A percentile compares a stretch with the other conserved stretches of the same genome.
Evolutionary conservation across 208 protist genomes (phyloP).

Genomic region (Trypanosoma grayi): DNA sequence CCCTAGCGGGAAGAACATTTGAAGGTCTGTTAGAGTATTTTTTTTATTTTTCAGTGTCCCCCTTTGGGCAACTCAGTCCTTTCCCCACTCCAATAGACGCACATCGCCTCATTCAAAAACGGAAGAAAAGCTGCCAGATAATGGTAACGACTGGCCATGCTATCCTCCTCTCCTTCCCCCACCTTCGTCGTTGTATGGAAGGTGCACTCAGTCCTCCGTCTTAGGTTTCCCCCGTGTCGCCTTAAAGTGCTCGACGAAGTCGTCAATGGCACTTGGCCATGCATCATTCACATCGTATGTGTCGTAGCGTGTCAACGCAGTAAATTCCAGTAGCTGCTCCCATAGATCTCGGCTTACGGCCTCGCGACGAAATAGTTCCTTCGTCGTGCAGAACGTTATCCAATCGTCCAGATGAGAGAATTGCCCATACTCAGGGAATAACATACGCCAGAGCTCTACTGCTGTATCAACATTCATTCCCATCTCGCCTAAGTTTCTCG

Average conservation of each 20-base stretch:
- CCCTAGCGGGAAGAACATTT: too few relatives aligned
- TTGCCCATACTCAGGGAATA: conserved; percentile 43
- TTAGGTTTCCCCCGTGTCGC: not conserved
- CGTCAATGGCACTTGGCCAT: conserved; percentile 81
- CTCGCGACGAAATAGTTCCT: conserved; percentile 25
- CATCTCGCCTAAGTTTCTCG: not conserved
- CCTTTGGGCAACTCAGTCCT: too few relatives aligned
- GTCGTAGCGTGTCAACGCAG: conserved; percentile 42
- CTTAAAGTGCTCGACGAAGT: conserved; percentile 66
- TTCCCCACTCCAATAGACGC: too few relatives aligned
- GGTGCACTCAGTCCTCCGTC: not conserved
- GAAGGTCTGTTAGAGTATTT: too few relatives aligned
- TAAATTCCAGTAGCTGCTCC: conserved; percentile 69
- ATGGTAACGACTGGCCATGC: too few relatives aligned
- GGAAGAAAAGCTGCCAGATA: too few relatives aligned
- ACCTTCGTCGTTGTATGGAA: too few relatives aligned
- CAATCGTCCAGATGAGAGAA: conserved; percentile 53
- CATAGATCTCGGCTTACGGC: conserved; percentile 63
- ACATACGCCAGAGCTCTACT: conserved; percentile 69
- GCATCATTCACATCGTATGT: conserved; percentile 61
- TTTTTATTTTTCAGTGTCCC: too few relatives aligned
- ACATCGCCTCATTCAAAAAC: too few relatives aligned
- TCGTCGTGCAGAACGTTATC: conserved; percentile 49
- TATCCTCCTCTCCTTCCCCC: too few relatives aligned
- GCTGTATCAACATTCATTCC: conserved; percentile 31